Evolutionary conservation across 2,329 filamentous ascomycete genomes (phyloP).

Genomic region (Harringtonia aguacate): DNA sequence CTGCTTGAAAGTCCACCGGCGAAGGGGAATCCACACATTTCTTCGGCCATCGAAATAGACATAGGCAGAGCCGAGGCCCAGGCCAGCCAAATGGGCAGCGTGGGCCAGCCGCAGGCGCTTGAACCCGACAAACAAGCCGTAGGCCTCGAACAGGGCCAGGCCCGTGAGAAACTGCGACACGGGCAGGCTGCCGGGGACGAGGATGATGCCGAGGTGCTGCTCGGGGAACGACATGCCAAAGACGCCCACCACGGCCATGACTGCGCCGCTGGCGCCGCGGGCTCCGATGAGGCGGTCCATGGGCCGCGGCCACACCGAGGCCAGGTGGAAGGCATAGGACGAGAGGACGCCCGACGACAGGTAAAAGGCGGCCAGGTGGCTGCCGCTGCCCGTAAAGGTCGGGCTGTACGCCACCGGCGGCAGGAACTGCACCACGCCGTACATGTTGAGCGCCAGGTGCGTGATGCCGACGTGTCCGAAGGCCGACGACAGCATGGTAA

Average conservation of each 20-base stretch:
- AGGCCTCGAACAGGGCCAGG: conserved; percentile 12
- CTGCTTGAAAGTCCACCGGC: conserved; percentile 9
- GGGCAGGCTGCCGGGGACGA: conserved; percentile 12
- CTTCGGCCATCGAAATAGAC: conserved; percentile 10
- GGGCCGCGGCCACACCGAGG: conserved; percentile 11
- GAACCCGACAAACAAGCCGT: conserved; percentile 15
- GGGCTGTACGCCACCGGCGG: conserved; percentile 11
- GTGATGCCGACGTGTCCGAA: conserved; percentile 17
- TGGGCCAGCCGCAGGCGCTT: conserved; percentile 12
- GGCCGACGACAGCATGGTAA: conserved; percentile 18
- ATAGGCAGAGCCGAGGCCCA: conserved; percentile 14
- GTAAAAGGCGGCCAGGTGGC: conserved; percentile 17
- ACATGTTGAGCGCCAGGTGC: conserved; percentile 21
- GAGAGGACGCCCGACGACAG: conserved; percentile 14
- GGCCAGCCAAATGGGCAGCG: conserved; percentile 14
- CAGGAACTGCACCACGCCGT: conserved; percentile 15
- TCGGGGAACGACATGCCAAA: conserved; percentile 13
- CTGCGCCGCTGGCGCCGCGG: conserved; percentile 16
- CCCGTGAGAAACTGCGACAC: conserved; percentile 11
- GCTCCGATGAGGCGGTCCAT: conserved; percentile 8
- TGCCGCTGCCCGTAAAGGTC: conserved; percentile 13
- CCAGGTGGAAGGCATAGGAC: conserved; percentile 12
- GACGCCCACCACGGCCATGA: conserved; percentile 15
- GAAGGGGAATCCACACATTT: conserved; percentile 11
- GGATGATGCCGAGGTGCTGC: conserved; percentile 10